Percentiles rank a stretch among this genome's conserved stretches.
These are phyloP conservation scores for Penicillium psychrosexuale DNA, from an alignment of 2,329 filamentous ascomycete genomes.

Conservation along the genomic window DNA sequence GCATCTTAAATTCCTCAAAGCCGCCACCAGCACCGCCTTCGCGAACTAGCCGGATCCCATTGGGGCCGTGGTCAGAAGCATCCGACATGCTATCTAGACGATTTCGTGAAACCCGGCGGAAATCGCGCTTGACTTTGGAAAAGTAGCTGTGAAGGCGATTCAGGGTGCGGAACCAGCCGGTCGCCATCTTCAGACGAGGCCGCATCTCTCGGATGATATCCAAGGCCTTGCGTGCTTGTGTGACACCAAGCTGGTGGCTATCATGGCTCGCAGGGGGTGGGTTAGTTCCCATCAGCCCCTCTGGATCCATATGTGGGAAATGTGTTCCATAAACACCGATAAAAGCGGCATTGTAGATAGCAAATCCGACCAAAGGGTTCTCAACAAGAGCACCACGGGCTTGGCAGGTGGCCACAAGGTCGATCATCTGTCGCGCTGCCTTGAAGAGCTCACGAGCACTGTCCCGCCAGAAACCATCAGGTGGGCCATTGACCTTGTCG, in stretches of 20 bases:
- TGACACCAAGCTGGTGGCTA: constrained; percentile 30
- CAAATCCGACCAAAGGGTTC: constrained; percentile 55
- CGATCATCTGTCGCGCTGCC: constrained; percentile 52
- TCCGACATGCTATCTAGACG: constrained; percentile 30
- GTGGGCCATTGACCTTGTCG: constrained; percentile 41
- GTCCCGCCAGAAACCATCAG: constrained; percentile 53
- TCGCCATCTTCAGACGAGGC: constrained; percentile 40
- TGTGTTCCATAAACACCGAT: constrained; percentile 53
- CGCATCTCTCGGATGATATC: constrained; percentile 43
- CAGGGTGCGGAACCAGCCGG: constrained; percentile 45
- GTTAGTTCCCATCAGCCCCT: constrained; percentile 45
- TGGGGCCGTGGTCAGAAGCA: constrained; percentile 25
- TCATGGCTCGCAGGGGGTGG: constrained; percentile 24
- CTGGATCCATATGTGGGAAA: constrained; percentile 56
- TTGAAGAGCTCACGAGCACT: constrained; percentile 51
- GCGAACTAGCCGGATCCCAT: constrained; percentile 32
- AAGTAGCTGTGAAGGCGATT: constrained; percentile 44
- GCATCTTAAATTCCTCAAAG: constrained; percentile 40
- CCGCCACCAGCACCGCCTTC: constrained; percentile 34
- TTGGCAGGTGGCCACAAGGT: constrained; percentile 52
- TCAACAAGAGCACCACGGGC: constrained; percentile 52
- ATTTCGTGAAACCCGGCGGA: constrained; percentile 35
- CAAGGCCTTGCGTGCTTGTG: constrained; percentile 37
- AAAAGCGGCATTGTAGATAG: constrained; percentile 54
- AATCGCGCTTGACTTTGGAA: constrained; percentile 39